These are phyloP conservation scores for Mangifera indica DNA, from an alignment of 345 rosid species.

Conservation along the genomic window DNA sequence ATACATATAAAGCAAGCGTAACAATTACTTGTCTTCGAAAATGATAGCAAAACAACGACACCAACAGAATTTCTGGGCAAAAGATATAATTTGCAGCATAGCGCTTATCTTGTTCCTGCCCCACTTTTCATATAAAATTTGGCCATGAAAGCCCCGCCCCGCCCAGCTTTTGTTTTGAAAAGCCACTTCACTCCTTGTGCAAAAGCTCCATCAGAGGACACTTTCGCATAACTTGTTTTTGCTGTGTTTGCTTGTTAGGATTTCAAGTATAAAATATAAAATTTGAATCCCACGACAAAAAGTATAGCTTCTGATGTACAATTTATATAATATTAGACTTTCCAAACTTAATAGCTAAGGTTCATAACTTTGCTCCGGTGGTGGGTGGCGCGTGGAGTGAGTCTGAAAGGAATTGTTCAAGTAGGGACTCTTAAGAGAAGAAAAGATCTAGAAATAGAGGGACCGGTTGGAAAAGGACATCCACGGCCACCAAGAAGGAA, in stretches of 20 bases:
- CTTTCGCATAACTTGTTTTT: not conserved
- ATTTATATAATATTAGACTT: too few relatives aligned
- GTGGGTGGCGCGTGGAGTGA: not conserved
- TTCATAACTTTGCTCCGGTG: not conserved
- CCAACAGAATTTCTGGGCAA: not conserved
- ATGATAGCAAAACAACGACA: not conserved
- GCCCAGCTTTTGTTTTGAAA: too few relatives aligned
- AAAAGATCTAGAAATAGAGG: not conserved
- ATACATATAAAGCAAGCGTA: not conserved
- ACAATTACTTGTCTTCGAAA: constrained; percentile 8
- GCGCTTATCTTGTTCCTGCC: constrained; percentile 1
- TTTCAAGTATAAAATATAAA: too few relatives aligned
- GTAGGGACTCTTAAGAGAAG: too few relatives aligned
- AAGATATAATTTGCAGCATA: not conserved
- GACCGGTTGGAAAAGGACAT: constrained; percentile 6
- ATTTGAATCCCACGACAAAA: too few relatives aligned
- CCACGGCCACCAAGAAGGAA: constrained; percentile 10
- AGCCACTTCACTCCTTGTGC: too few relatives aligned
- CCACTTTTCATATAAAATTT: not conserved
- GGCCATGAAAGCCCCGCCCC: too few relatives aligned
- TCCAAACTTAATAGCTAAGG: too few relatives aligned
- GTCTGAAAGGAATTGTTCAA: too few relatives aligned
- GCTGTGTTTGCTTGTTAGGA: too few relatives aligned
- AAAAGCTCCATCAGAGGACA: not conserved
- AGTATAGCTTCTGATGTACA: too few relatives aligned